Base-by-base conservation (phyloP, 2,329 filamentous ascomycete species). In the Aureobasidium mangrovei region DNA sequence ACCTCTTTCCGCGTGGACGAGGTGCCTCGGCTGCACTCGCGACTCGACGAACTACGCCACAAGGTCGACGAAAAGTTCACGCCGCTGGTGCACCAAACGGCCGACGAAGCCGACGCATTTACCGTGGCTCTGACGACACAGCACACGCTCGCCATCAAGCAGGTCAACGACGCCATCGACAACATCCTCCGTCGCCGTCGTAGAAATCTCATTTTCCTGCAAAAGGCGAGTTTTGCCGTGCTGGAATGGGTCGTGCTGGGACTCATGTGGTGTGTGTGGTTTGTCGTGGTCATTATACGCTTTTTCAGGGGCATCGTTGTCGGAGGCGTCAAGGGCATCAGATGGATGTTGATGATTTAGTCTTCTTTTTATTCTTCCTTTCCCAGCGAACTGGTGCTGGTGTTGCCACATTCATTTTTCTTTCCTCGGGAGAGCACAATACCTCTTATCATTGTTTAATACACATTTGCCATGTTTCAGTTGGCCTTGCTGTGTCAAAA, bases 201-300 rank as follows among this genome's bases (percentile, higher is more conserved):
- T 56, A 77, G 86, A 56, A 77, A 89, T 51, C 77, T 93, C 64
- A 77, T 88, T 53, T 90, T 88, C 82, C 70, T 90, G 27, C 77
- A 88, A 38, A 77, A 87, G 10, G 81, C 83, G 0, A 84, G 88
- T 10, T 97, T 90, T 79, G 82, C 90, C 53, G 71, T 85, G 24
- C 80, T 96, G 12, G 91, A 97, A 74, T 96, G 90, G 89, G 73
- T 82, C 47, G 77, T 97, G 18, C 82, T 97, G 38, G 87, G 86
- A 3, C 80, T 94, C 61, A 88, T 97, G 83, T 96, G 93, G 90
- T 89, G 86, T 70, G 84, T 94, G 12, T 97, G 91, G 90, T 81
- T 94, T 56, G 75, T 95, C 33, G 91, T 96, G 27, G 86, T 90
- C 67, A 75, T 91, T 27, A 74, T 86, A 49, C 80, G 88, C 57